Evolutionary conservation across 2,329 filamentous ascomycete genomes (phyloP).

Genomic region (Fusarium pininemorale): DNA sequence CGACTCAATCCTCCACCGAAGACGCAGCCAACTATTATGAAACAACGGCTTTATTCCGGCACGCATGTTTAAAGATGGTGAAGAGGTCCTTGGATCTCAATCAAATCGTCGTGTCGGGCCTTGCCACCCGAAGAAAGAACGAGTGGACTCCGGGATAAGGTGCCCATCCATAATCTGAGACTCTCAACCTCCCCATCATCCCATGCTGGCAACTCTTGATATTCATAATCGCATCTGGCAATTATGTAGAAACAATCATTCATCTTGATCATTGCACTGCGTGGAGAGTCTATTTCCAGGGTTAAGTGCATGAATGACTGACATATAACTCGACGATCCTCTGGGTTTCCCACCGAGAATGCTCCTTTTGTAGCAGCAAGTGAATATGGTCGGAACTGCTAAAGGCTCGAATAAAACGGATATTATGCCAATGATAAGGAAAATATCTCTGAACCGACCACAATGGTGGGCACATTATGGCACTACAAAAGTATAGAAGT

Average conservation of each 20-base stretch:
- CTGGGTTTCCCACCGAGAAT: accelerated
- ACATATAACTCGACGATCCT: no score
- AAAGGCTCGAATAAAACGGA: accelerated
- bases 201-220: not conserved
- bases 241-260: not conserved
- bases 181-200: not conserved
- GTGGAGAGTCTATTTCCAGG: accelerated
- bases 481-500: not conserved
- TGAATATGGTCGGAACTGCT: accelerated
- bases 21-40: not conserved
- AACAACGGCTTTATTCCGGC: not conserved
- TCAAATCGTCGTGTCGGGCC: accelerated
- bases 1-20: not conserved
- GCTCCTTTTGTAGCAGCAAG: not conserved
- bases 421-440: not conserved
- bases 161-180: not conserved
- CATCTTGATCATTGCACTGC: accelerated
- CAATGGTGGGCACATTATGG: not conserved
- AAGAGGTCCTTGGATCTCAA: accelerated
- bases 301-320: no score
- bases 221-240: not conserved
- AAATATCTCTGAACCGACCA: accelerated
- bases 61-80: accelerated
- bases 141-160: accelerated
- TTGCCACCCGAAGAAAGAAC: accelerated